These are phyloP conservation scores for Fusarium avenaceum DNA, from an alignment of 2,329 filamentous ascomycete genomes.

Conservation along the genomic window DNA sequence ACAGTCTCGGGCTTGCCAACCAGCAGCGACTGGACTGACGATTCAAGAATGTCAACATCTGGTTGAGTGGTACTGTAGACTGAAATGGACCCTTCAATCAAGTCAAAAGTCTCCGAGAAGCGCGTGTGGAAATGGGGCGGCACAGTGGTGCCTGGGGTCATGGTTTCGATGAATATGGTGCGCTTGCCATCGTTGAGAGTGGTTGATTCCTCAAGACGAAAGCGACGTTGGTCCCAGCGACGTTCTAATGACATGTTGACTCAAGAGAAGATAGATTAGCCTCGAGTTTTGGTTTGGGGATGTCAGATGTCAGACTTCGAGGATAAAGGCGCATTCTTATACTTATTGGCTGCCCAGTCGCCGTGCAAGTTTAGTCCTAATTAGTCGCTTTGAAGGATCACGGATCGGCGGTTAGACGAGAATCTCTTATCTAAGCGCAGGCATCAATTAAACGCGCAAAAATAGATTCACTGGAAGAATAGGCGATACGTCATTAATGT, in stretches of 20 bases:
- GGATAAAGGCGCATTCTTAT: background rate
- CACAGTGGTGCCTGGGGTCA: constrained; percentile 10
- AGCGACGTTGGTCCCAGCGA: constrained; percentile 20
- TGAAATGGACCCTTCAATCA: background rate
- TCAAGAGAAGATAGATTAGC: no score
- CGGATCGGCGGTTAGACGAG: background rate
- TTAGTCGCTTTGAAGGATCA: background rate
- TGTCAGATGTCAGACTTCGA: no score
- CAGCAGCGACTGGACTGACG: background rate
- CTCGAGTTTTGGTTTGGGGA: no score
- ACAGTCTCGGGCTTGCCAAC: background rate
- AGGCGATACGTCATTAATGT: no score
- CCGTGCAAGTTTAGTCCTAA: background rate
- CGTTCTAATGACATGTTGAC: constrained; percentile 11
- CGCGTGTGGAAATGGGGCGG: constrained; percentile 6
- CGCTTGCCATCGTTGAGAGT: constrained; percentile 14
- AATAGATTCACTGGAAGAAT: no score
- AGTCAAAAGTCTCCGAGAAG: constrained; percentile 1
- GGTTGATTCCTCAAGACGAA: constrained; percentile 9
- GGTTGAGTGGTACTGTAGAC: background rate
- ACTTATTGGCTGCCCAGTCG: background rate
- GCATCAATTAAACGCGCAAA: background rate
- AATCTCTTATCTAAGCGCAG: background rate
- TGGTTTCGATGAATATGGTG: constrained; percentile 11
- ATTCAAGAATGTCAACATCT: background rate